Evolutionary conservation across 1,284 basidiomycete genomes (phyloP), one percentile per base, ranked within the genome.

Genomic region (Moesziomyces parantarcticus): DNA sequence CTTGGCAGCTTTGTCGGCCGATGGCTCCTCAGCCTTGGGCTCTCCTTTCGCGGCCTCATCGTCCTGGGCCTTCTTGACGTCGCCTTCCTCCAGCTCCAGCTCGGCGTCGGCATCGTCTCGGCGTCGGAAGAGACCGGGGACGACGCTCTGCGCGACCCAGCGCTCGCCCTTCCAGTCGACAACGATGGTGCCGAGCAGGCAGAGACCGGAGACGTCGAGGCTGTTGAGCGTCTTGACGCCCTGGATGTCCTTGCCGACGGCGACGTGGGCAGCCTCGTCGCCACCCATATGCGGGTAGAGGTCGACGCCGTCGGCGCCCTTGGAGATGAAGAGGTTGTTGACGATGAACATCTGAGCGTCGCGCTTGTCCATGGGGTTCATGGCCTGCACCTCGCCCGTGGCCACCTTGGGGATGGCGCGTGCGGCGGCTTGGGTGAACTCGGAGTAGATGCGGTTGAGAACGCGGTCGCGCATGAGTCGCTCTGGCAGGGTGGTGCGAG

Each of bases 1-100:
- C 62, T 81, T 79, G 51, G 87, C 80, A 50, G 90, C 90, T 85
- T 91, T 89, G 58, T 90, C 90, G 71, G 92, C 90, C 87, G 90
- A 90, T 91, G 90, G 78, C 90, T 88, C 86, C 91, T 91, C 20
- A 14, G 69, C 70, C 59, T 69, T 73, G 32, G 70, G 77, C 36
- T 67, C 65, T 50, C 45, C 50, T 32, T 52, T 34, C 5, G 52
- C 58, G 49, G 68, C 57, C 40, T 71, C 59, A 6, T 11, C 44
- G 22, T 62, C 59, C 13, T 58, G 68, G 9, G 59, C 29, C 8
- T 29, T 60, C 23, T 60, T 72, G 18, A 74, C 62, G 32, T 76
- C 72, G 41, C 63, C 75, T 10, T 60, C 74, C 25, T 75, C 75
- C 20, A 50, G 51, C 25, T 75, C 75, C 20, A 50, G 51, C 43